Base-by-base conservation (phyloP, 306 rosid genomes). In the Amphicarpaea edgeworthii region DNA sequence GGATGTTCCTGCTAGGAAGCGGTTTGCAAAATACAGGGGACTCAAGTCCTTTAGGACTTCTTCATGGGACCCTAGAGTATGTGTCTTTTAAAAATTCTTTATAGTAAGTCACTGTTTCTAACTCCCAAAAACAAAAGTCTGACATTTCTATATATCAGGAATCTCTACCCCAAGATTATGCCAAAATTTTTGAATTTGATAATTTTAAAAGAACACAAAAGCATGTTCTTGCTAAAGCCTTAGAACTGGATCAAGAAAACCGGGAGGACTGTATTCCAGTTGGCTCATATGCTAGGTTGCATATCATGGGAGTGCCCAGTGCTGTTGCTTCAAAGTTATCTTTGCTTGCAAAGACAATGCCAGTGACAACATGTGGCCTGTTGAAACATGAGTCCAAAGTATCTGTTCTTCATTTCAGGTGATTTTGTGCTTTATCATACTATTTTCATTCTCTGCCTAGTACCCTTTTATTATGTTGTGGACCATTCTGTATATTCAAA, bases 351-450 rank as follows among this genome's bases (percentile, higher is more conserved):
- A 81, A 72, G 65, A 59, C 79, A 58, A 77, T 54, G 77, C 99
- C 98, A 1, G 76, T 95, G 38, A 82, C 84, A 76, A 87, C 89
- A 43, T 90, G 98, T 82, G 99, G 99, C 82, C 96, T 95, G 72
- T 72, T 95, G 86, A 91, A 85, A 85, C 97, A 95, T 8, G 99
- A 95, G 82, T 95, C 98, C 65, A 92, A 95, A 89, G 77, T 95
- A 86, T 95, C 99, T 68, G 92, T 95, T 63, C 96, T 92, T 61
- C 98, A 95, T 88, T 95, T 95, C 86, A 86, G 98, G 99, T 92
- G 82, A 15, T 59, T 68, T 46, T 68, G 15, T 71, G 76, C 64
- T 71, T 71, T 34, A 40, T 19, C 20, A 17, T 23, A 68, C 53
- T 16, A 53, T 60, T 63, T 77, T 51, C 37, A 42, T 8, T 49